phyloP scores from a whole-genome alignment of 495 filamentous ascomycete species.

The Usnea hakonensis region DNA sequence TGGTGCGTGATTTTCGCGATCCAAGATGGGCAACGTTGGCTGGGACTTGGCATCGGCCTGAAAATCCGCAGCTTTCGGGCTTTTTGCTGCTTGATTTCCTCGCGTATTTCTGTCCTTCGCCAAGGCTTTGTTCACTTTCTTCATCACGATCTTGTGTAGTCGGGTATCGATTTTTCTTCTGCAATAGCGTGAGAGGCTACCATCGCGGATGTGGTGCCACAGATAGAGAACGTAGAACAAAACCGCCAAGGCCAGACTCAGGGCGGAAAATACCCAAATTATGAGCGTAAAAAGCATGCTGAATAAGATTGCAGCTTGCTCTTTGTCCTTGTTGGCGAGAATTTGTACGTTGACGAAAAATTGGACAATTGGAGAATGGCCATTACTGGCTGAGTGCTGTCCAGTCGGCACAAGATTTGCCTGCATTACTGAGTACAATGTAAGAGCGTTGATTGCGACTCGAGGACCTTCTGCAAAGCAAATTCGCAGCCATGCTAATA shows the following conservation, averaged over 20 bases:
- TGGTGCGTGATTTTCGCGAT: conserved; percentile 53
- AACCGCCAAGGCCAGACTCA: conserved; percentile 64
- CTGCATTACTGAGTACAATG: conserved; percentile 69
- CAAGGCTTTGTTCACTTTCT: conserved; percentile 78
- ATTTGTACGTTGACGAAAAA: conserved; percentile 72
- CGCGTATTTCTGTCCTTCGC: conserved; percentile 59
- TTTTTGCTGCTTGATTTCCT: conserved; percentile 49
- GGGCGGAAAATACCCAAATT: conserved; percentile 76
- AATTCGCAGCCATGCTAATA: conserved; percentile 73
- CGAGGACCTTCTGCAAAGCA: conserved; percentile 86
- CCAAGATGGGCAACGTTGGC: conserved; percentile 61
- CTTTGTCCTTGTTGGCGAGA: conserved; percentile 59
- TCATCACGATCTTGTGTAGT: conserved; percentile 68
- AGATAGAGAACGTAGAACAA: conserved; percentile 80
- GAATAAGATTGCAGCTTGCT: conserved; percentile 71
- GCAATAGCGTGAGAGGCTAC: conserved; percentile 76
- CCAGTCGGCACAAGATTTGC: conserved; percentile 59
- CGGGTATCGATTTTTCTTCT: conserved; percentile 79
- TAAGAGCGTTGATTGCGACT: conserved; percentile 80
- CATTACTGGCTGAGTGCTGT: conserved; percentile 41
- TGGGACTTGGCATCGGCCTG: conserved; percentile 43
- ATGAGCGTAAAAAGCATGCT: conserved; percentile 88
- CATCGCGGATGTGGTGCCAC: conserved; percentile 85
- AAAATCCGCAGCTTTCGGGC: conserved; percentile 44
- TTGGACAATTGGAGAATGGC: conserved; percentile 44